These are phyloP conservation scores for Chytriomyces confervae DNA, from an alignment of 192 early-diverging fungal genomes.

Conservation along the genomic window DNA sequence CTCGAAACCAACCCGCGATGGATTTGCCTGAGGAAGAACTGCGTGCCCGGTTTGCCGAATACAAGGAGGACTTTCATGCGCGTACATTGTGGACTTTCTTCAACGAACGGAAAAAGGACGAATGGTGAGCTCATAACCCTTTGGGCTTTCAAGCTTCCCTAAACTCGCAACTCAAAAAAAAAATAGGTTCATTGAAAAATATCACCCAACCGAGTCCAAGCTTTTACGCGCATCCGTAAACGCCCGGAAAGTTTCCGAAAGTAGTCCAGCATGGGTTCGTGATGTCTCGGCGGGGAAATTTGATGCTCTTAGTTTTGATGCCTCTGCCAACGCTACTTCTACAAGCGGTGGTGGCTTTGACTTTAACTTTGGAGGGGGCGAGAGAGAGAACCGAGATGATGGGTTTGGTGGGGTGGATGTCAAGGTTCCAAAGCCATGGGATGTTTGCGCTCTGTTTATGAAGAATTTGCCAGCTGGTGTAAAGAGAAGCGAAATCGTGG, in stretches of 20 bases:
- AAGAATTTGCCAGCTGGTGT: constrained; percentile 79
- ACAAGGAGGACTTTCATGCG: constrained; percentile 78
- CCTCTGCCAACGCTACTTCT: constrained; percentile 30
- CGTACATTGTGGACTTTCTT: constrained; percentile 77
- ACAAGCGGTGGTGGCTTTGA: constrained; percentile 31
- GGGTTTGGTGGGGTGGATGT: constrained; percentile 17
- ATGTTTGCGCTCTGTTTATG: constrained; percentile 71
- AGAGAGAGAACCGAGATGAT: constrained; percentile 10
- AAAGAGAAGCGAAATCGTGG: constrained; percentile 64
- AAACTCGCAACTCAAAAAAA: neutral
- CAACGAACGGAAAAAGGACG: constrained; percentile 74
- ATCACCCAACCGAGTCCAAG: constrained; percentile 77
- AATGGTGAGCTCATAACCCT: constrained; percentile 63
- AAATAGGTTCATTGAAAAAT: constrained; percentile 82
- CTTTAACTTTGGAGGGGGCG: neutral
- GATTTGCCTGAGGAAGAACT: constrained; percentile 80
- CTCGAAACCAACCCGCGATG: constrained; percentile 47
- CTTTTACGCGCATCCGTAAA: constrained; percentile 58
- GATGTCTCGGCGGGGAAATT: constrained; percentile 76
- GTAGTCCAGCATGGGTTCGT: constrained; percentile 63
- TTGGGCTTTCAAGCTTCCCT: no score
- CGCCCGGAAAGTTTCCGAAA: constrained; percentile 55
- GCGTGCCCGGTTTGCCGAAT: constrained; percentile 77
- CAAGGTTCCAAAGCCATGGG: constrained; percentile 27
- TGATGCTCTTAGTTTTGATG: constrained; percentile 69